These are phyloP conservation scores for Citrus medica DNA, from an alignment of 345 rosid genomes.

Conservation along the genomic window DNA sequence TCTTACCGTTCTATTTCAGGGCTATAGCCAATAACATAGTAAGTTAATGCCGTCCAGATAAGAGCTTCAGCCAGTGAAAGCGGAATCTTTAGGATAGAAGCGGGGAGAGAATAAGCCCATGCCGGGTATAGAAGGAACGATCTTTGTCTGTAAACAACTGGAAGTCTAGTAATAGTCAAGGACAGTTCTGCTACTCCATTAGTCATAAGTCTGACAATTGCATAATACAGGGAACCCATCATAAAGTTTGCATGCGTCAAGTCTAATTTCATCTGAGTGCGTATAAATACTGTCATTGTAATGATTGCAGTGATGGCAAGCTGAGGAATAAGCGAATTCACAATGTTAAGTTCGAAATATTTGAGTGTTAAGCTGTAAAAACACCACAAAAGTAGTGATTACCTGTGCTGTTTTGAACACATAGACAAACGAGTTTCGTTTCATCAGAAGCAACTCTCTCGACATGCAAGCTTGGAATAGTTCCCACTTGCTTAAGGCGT, in stretches of 20 bases:
- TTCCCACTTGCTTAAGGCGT: slow-evolving; percentile 38
- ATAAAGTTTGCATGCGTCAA: slow-evolving; percentile 33
- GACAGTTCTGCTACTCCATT: slow-evolving; percentile 51
- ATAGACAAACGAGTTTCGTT: slow-evolving; percentile 39
- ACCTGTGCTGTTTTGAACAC: slow-evolving; percentile 37
- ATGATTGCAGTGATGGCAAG: slow-evolving; percentile 28
- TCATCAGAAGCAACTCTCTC: slow-evolving; percentile 49
- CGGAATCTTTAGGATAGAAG: slow-evolving; percentile 41
- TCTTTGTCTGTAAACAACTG: slow-evolving; percentile 44
- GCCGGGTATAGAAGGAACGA: slow-evolving; percentile 38
- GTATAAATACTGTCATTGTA: slow-evolving; percentile 35
- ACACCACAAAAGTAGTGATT: background rate
- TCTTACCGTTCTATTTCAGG: slow-evolving; percentile 42
- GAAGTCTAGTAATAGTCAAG: slow-evolving; percentile 38
- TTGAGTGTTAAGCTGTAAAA: background rate
- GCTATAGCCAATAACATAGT: slow-evolving; percentile 48
- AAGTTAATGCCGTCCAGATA: slow-evolving; percentile 43
- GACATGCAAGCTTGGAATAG: slow-evolving; percentile 40
- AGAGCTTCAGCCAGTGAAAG: slow-evolving; percentile 34
- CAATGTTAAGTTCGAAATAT: background rate
- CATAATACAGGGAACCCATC: slow-evolving; percentile 35
- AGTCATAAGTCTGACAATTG: slow-evolving; percentile 32
- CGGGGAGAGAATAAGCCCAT: slow-evolving; percentile 54
- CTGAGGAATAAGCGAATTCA: slow-evolving; percentile 14
- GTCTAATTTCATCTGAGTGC: slow-evolving; percentile 27